Base-by-base conservation (phyloP, 1,284 basidiomycete species). In the Cutaneotrichosporon spelunceum region DNA sequence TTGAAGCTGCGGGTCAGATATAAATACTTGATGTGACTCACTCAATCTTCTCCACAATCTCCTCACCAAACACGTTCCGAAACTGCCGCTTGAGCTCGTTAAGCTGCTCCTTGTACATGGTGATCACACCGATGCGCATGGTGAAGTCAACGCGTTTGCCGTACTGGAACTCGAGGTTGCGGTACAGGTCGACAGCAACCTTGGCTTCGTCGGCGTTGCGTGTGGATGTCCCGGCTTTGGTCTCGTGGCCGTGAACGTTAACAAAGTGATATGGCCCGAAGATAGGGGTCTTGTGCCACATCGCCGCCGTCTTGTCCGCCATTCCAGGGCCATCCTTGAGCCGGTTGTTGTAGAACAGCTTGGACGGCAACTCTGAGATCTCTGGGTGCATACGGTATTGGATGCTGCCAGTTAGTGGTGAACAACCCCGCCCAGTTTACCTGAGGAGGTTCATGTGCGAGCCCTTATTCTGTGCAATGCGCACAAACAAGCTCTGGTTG, bases 321-420 rank as follows among this genome's bases (percentile, higher is more conserved):
- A 99, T 98, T 48, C 84, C 83, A 1, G 92, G 92, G 1, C 96
- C 96, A 74, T 99, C 93, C 53, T 85, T 81, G 21, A 99, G 82
- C 53, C 85, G 84, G 5, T 87, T 86, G 57, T 88, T 81, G 77
- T 99, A 99, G 80, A 99, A 99, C 1, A 94, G 80, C 57, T 83
- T 84, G 65, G 93, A 97, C 0, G 96, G 96, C 30, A 99, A 84
- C 54, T 82, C 82, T 67, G 92, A 95, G 74, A 99, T 99, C 62
- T 90, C 87, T 1, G 96, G 95, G 77, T 99, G 94, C 96, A 99
- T 99, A 74, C 96, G 95, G 76, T 99, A 99, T 80, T 99, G 96
- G 53, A 99, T 99, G 64, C 79, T 80, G 64, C 4, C 23, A 27
- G 61, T 64, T 10, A 65, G 42, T 29, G 21, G 2, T 14, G 13